Conservation (phyloP, 2,329 filamentous ascomycete species). For the Aspergillus sp. region DNA sequence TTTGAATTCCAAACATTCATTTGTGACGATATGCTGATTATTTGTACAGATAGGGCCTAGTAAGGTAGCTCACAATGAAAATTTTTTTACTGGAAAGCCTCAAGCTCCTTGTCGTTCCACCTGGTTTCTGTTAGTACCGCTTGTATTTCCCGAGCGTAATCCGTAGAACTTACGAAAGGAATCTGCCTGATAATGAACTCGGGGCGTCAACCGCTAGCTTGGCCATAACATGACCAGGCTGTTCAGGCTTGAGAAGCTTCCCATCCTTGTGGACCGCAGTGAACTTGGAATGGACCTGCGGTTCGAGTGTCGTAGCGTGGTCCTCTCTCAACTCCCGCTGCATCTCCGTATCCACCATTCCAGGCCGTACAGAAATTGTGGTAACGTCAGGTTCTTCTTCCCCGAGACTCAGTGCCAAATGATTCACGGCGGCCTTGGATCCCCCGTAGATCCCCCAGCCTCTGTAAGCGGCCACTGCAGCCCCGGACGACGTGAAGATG, state of each 20-base stretch:
- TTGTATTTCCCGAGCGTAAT: slow-evolving; percentile 2
- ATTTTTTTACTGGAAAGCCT: slow-evolving; percentile 31
- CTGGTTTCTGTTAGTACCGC: slow-evolving; percentile 24
- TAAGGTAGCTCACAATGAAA: slow-evolving; percentile 9
- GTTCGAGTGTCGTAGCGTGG: slow-evolving; percentile 55
- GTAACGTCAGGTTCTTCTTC: slow-evolving; percentile 21
- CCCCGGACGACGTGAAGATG: slow-evolving; percentile 31
- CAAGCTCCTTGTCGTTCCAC: slow-evolving; percentile 39
- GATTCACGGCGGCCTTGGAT: slow-evolving; percentile 31
- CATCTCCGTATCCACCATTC: slow-evolving; percentile 30
- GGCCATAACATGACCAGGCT: slow-evolving; percentile 79
- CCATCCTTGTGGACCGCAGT: slow-evolving; percentile 61
- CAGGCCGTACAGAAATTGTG: slow-evolving; percentile 24
- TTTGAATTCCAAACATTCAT: slow-evolving; percentile 4
- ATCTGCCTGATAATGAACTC: slow-evolving; percentile 64
- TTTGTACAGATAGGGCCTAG: slow-evolving; percentile 7
- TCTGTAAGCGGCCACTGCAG: slow-evolving; percentile 22
- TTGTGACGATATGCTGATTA: slow-evolving; percentile 21
- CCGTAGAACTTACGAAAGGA: slow-evolving; percentile 41
- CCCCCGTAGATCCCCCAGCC: slow-evolving; percentile 32
- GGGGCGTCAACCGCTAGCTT: slow-evolving; percentile 60
- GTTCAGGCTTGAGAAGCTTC: slow-evolving; percentile 67
- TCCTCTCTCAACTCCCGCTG: slow-evolving; percentile 61
- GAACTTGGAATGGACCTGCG: slow-evolving; percentile 56
- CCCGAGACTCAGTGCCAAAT: slow-evolving; percentile 21